Evolutionary conservation across 2,329 filamentous ascomycete species (phyloP).

Genomic region (Ramularia endophylla): DNA sequence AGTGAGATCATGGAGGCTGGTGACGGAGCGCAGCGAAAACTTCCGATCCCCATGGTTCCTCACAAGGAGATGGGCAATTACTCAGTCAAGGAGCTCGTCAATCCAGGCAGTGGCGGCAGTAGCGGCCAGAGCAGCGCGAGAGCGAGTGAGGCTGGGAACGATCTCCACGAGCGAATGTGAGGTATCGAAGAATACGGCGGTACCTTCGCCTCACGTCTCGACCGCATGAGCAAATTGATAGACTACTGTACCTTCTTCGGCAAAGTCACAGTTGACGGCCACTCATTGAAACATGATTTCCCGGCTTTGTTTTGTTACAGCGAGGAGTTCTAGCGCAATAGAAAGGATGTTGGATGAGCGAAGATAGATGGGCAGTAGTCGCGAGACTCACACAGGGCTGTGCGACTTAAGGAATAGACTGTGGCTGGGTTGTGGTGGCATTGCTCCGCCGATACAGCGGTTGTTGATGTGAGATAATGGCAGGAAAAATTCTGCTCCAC

Average conservation of each 20-base stretch:
- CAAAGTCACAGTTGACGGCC: slow-evolving; percentile 4
- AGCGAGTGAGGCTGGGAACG: slow-evolving; percentile 29
- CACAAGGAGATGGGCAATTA: slow-evolving; percentile 25
- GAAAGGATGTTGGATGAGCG: slow-evolving; percentile 19
- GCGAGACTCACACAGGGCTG: slow-evolving; percentile 19
- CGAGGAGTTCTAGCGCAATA: slow-evolving; percentile 26
- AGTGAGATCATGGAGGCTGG: slow-evolving; percentile 88
- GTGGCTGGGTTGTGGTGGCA: slow-evolving; percentile 5
- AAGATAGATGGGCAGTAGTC: slow-evolving; percentile 14
- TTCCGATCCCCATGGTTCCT: slow-evolving; percentile 85
- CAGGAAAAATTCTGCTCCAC: no score
- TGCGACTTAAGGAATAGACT: slow-evolving; percentile 8
- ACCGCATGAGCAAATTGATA: slow-evolving; percentile 7
- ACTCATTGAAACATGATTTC: slow-evolving; percentile 1
- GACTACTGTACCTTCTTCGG: slow-evolving; percentile 2
- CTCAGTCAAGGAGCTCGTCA: slow-evolving; percentile 71
- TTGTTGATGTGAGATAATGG: slow-evolving; percentile 1
- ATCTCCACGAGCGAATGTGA: slow-evolving; percentile 25
- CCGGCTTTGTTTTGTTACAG: slow-evolving; percentile 10
- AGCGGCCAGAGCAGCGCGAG: slow-evolving; percentile 45
- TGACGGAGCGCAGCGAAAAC: slow-evolving; percentile 81
- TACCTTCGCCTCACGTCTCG: slow-evolving; percentile 1
- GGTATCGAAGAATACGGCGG: neutral
- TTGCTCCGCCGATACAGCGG: slow-evolving; percentile 13
- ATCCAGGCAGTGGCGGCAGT: slow-evolving; percentile 62